A percentile compares a stretch with the other conserved stretches of the same genome.
phyloP scores from a whole-genome alignment of 768 basidiomycete species.

The Pleurotus eryngii region DNA sequence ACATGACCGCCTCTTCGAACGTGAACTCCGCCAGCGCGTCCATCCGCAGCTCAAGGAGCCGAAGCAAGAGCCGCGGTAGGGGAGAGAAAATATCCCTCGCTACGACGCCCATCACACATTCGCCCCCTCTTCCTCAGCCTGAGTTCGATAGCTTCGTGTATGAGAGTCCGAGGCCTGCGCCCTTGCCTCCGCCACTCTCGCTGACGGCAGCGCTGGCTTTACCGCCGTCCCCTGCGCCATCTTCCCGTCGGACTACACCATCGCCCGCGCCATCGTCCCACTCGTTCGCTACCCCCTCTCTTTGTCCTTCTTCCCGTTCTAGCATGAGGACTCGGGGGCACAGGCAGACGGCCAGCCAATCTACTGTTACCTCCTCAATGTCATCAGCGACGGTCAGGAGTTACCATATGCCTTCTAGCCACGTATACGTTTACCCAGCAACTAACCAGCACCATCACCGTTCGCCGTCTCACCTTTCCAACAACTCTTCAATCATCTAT shows the following conservation, averaged over 20 bases:
- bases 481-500: no score
- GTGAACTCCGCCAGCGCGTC: background rate
- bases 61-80: background rate
- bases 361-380: background rate
- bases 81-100: no score
- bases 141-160: background rate
- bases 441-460: no score
- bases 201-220: background rate
- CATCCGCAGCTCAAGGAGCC: background rate
- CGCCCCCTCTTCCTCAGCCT: constrained; percentile 1
- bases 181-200: background rate
- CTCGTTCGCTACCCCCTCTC: background rate
- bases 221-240: background rate
- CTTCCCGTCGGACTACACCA: background rate
- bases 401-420: constrained; percentile 5
- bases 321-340: background rate
- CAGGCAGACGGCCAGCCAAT: constrained; percentile 2
- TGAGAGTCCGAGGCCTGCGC: constrained; percentile 2
- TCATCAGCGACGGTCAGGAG: constrained; percentile 1
- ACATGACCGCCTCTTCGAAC: background rate
- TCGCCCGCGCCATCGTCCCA: background rate
- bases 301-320: background rate
- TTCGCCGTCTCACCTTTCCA: no score
- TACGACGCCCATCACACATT: background rate
- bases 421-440: background rate